A percentile compares a stretch with the other conserved stretches of the same genome.
Evolutionary conservation across 768 basidiomycete species (phyloP).

Genomic region (Psilocybe azurescens): DNA sequence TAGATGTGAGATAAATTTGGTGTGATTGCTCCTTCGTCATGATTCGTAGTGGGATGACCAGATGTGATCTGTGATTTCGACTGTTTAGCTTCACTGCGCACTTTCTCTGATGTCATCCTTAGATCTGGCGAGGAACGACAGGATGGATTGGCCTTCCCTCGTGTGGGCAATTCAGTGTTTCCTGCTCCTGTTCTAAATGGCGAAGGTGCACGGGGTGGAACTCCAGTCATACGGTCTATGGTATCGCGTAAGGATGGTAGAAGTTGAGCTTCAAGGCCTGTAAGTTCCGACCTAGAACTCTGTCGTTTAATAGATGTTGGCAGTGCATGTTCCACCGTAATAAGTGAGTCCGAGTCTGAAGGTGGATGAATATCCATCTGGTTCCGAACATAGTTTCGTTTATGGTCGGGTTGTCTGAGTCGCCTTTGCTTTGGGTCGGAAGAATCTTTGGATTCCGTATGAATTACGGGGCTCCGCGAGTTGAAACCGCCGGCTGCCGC

Average conservation of each 20-base stretch:
- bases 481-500: conserved; percentile 52
- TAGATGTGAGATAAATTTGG: conserved; percentile 15
- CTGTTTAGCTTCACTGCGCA: background rate
- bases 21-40: background rate
- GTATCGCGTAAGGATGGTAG: conserved; percentile 76
- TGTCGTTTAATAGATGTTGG: conserved; percentile 13
- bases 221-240: conserved; percentile 73
- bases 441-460: background rate
- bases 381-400: background rate
- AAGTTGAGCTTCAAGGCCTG: conserved; percentile 66
- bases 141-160: background rate
- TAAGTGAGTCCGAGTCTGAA: conserved; percentile 17
- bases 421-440: conserved; percentile 1
- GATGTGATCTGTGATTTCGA: conserved; percentile 8
- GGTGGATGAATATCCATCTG: background rate
- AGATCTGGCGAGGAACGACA: conserved; percentile 16
- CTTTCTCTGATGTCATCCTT: background rate
- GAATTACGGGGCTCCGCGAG: conserved; percentile 14
- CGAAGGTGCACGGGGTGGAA: conserved; percentile 40
- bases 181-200: conserved; percentile 4
- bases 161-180: background rate
- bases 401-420: background rate
- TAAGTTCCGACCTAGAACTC: conserved; percentile 55
- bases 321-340: conserved; percentile 14
- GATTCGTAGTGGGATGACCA: background rate